Evolutionary conservation across 345 rosid species (phyloP), one percentile per base, ranked within the genome.

Genomic region (Punica granatum): DNA sequence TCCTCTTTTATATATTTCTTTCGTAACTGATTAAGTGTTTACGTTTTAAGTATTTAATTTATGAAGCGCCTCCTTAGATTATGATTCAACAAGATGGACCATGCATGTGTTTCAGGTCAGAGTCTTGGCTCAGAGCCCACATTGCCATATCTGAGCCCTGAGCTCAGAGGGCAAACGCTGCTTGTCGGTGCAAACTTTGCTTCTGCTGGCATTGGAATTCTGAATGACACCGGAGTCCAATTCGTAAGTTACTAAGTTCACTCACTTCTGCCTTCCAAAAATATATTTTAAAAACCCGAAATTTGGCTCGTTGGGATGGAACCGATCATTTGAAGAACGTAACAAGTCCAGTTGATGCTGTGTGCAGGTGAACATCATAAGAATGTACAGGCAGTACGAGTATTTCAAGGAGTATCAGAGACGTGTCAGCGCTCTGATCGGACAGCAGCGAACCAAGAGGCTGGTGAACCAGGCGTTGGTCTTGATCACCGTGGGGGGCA

Each of bases 111-210:
- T 15, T 14, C 65, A 92, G 98, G 86, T 78, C 69, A 81, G 76
- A 66, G 77, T 62, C 72, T 92, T 54, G 88, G 89, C 33, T 72
- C 89, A 1, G 77, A 80, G 74, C 35, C 94, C 15, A 76, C 86
- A 25, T 61, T 88, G 81, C 96, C 98, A 11, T 85, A 84, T 70
- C 77, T 92, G 78, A 90, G 84, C 72, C 97, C 96, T 7, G 80
- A 76, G 28, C 81, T 92, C 35, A 81, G 73, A 0, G 86, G 89
- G 10, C 75, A 66, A 44, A 86, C 64, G 71, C 81, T 90, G 35
- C 80, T 90, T 6, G 32, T 77, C 18, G 98, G 98, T 35, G 96
- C 98, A 42, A 92, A 90, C 75, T 92, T 90, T 65, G 98, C 98
- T 18, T 90, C 98, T 18, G 98, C 97, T 7, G 92, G 98, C 13